Evolutionary conservation across 2,329 filamentous ascomycete species (phyloP).

Genomic region (Fusarium globosum): DNA sequence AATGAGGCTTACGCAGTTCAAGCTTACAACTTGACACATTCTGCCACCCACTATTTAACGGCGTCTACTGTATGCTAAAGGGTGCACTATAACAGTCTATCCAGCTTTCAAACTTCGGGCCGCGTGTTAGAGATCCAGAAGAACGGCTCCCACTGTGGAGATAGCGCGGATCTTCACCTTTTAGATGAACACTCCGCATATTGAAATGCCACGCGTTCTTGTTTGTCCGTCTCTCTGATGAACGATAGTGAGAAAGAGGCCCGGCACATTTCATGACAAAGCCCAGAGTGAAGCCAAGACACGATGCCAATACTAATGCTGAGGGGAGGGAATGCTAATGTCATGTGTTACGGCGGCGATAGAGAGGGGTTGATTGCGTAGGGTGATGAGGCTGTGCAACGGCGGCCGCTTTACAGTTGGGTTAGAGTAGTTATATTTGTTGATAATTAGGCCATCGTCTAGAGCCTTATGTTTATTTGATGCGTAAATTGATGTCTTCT

Average conservation of each 20-base stretch:
- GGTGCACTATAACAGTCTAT: background rate
- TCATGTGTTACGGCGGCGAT: conserved; percentile 27
- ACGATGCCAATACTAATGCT: background rate
- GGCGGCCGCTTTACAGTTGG: conserved; percentile 17
- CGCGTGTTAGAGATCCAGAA: conserved; percentile 12
- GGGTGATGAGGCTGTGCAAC: conserved; percentile 45
- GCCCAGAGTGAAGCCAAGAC: conserved; percentile 25
- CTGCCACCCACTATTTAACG: background rate
- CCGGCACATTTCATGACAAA: conserved; percentile 8
- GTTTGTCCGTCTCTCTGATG: background rate
- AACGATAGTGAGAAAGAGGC: background rate
- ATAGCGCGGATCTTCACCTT: conserved; percentile 8
- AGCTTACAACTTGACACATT: background rate
- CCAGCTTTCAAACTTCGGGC: background rate
- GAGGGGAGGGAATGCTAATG: background rate
- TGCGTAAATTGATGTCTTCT: background rate
- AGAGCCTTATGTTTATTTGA: background rate
- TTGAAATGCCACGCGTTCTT: conserved; percentile 19
- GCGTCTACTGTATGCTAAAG: background rate
- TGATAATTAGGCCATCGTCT: background rate
- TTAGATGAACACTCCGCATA: background rate
- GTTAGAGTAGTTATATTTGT: background rate
- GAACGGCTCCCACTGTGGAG: background rate
- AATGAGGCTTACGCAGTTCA: conserved; percentile 1
- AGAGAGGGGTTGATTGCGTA: conserved; percentile 46